These are phyloP conservation scores for Dentipellis sp. DNA, from an alignment of 768 basidiomycete species.

Conservation along the genomic window DNA sequence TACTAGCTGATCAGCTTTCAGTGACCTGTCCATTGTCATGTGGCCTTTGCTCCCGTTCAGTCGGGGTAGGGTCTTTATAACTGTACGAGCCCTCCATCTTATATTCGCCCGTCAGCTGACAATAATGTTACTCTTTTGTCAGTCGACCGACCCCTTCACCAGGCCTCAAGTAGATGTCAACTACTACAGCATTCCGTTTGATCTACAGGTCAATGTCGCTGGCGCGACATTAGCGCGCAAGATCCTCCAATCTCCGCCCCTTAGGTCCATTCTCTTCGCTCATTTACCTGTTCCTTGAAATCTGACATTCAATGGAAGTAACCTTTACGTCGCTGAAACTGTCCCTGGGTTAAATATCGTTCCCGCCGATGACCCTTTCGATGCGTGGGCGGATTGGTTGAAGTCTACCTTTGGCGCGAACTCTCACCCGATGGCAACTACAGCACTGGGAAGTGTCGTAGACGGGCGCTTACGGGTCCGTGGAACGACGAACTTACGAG, in stretches of 20 bases:
- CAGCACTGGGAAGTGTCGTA: constrained; percentile 29
- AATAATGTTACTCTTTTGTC: background rate
- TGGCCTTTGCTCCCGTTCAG: constrained; percentile 51
- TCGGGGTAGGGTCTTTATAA: constrained; percentile 39
- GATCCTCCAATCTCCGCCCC: background rate
- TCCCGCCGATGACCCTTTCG: background rate
- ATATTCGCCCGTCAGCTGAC: too few species aligned
- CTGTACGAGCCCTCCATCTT: constrained; percentile 18
- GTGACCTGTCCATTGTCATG: constrained; percentile 37
- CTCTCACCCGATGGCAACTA: constrained; percentile 14
- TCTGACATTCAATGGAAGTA: background rate
- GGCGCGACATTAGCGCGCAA: constrained; percentile 23
- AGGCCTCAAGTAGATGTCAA: constrained; percentile 39
- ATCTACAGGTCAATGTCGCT: constrained; percentile 42
- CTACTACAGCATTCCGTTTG: constrained; percentile 40
- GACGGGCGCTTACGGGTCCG: constrained; percentile 30
- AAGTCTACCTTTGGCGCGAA: constrained; percentile 25
- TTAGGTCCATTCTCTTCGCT: background rate
- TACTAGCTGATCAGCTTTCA: background rate
- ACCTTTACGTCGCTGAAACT: background rate
- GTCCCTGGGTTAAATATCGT: background rate
- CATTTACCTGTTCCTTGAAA: background rate
- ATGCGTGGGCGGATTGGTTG: constrained; percentile 15
- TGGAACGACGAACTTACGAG: constrained; percentile 30
- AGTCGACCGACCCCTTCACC: constrained; percentile 39